Evolutionary conservation across 176 grass and related monocot species (phyloP).

Genomic region (Oryza australiensis): DNA sequence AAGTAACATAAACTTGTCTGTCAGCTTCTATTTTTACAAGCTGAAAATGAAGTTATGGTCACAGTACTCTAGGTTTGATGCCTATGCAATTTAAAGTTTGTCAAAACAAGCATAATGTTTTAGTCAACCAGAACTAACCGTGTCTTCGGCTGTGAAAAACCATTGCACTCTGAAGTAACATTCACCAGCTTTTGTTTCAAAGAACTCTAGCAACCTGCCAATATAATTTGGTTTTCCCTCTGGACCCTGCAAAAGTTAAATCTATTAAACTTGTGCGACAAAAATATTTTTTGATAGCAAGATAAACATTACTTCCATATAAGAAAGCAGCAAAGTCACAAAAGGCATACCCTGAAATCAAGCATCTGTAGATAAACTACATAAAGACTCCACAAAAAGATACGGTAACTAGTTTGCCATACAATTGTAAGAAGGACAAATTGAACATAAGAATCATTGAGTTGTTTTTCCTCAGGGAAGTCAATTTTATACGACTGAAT

Average conservation of each 20-base stretch:
- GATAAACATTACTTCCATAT: conserved; percentile 29
- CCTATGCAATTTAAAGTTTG: background rate
- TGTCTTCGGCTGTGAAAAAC: conserved; percentile 98
- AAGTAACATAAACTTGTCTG: conserved; percentile 18
- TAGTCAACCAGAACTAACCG: conserved; percentile 55
- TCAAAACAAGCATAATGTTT: conserved; percentile 6
- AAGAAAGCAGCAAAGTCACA: conserved; percentile 10
- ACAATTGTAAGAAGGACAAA: background rate
- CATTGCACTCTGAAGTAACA: conserved; percentile 76
- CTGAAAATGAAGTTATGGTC: background rate
- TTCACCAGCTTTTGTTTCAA: conserved; percentile 63
- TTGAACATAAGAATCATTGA: conserved; percentile 1
- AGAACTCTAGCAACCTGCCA: conserved; percentile 86
- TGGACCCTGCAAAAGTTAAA: conserved; percentile 55
- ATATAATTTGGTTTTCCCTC: conserved; percentile 76
- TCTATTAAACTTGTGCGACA: conserved; percentile 22
- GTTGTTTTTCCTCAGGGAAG: background rate
- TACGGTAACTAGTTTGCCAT: conserved; percentile 17
- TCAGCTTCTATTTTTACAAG: conserved; percentile 22
- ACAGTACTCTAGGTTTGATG: background rate
- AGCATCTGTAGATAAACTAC: conserved; percentile 31
- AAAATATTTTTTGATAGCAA: conserved; percentile 34
- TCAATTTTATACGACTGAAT: background rate
- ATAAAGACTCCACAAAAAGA: background rate
- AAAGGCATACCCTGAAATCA: conserved; percentile 21